Evolutionary conservation across 1,139 yeast genomes (phyloP).

Genomic region (Nakaseomyces delphensis): DNA sequence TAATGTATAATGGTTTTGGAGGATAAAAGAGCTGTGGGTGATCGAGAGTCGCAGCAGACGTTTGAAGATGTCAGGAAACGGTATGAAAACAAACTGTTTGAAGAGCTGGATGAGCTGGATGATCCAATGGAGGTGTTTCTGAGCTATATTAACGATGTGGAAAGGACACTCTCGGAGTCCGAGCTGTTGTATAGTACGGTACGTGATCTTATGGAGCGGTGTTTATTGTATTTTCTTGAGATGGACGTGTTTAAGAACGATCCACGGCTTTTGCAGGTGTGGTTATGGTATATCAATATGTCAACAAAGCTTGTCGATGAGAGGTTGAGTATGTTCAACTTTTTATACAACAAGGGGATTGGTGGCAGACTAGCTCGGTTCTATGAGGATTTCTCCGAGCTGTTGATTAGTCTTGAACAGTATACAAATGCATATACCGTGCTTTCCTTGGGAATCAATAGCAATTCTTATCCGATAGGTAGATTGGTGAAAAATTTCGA

Average conservation of each 20-base stretch:
- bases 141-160: slow-evolving; percentile 67
- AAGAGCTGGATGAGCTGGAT: slow-evolving; percentile 51
- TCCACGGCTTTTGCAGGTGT: slow-evolving; percentile 65
- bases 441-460: slow-evolving; percentile 50
- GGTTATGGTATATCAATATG: slow-evolving; percentile 40
- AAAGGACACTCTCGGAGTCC: not conserved
- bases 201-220: slow-evolving; percentile 51
- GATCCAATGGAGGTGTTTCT: slow-evolving; percentile 74
- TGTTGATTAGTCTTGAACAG: slow-evolving; percentile 46
- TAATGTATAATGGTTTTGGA: slow-evolving; percentile 4
- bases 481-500: slow-evolving; percentile 45
- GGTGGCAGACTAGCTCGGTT: slow-evolving; percentile 60
- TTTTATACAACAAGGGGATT: slow-evolving; percentile 63
- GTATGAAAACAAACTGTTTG: slow-evolving; percentile 33
- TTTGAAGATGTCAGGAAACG: slow-evolving; percentile 2
- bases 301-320: slow-evolving; percentile 7
- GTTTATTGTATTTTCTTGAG: slow-evolving; percentile 64
- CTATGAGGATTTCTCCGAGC: slow-evolving; percentile 71
- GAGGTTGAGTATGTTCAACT: slow-evolving; percentile 46
- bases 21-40: slow-evolving; percentile 1
- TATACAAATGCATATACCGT: slow-evolving; percentile 56
- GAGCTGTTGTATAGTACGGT: slow-evolving; percentile 35
- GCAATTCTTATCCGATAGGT: slow-evolving; percentile 54
- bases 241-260: slow-evolving; percentile 66
- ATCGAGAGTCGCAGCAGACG: not conserved